Evolutionary conservation across 129 eudicot genomes (phyloP).

Genomic region (Artemisia annua): DNA sequence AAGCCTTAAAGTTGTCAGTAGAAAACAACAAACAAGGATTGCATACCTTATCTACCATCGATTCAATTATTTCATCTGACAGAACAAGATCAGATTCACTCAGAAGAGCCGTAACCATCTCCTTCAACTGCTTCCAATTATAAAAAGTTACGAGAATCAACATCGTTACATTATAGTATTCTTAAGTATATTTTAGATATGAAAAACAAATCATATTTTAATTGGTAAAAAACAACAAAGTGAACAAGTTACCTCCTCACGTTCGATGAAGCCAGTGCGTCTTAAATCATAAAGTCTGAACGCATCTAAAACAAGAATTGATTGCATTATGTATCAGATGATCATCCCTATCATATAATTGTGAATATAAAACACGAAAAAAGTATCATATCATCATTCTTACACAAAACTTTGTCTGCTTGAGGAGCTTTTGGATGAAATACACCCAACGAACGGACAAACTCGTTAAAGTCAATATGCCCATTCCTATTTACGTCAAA

Average conservation of each 20-base stretch:
- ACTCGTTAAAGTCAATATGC: constrained; percentile 52
- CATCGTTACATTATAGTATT: background rate
- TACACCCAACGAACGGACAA: constrained; percentile 50
- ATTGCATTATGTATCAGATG: constrained; percentile 16
- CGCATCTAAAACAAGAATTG: constrained; percentile 48
- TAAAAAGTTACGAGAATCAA: background rate
- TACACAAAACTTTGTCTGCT: constrained; percentile 54
- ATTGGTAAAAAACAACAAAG: constrained; percentile 12
- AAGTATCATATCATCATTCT: constrained; percentile 9
- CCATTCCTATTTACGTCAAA: constrained; percentile 55
- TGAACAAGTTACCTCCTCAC: constrained; percentile 54
- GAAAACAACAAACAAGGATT: constrained; percentile 8
- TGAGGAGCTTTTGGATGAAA: constrained; percentile 67
- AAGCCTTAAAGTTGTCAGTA: background rate
- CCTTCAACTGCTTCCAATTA: constrained; percentile 38
- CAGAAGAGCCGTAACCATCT: constrained; percentile 48
- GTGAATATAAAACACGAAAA: background rate
- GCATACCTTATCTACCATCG: constrained; percentile 49
- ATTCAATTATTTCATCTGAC: constrained; percentile 45
- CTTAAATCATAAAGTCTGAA: constrained; percentile 57
- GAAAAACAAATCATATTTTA: background rate
- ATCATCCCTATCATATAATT: constrained; percentile 3
- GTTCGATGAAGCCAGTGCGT: constrained; percentile 64
- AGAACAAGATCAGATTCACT: constrained; percentile 48
- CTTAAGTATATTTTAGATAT: background rate